These are phyloP conservation scores for Cutaneotrichosporon arboriforme DNA, from an alignment of 1,284 basidiomycete genomes.

Conservation along the genomic window DNA sequence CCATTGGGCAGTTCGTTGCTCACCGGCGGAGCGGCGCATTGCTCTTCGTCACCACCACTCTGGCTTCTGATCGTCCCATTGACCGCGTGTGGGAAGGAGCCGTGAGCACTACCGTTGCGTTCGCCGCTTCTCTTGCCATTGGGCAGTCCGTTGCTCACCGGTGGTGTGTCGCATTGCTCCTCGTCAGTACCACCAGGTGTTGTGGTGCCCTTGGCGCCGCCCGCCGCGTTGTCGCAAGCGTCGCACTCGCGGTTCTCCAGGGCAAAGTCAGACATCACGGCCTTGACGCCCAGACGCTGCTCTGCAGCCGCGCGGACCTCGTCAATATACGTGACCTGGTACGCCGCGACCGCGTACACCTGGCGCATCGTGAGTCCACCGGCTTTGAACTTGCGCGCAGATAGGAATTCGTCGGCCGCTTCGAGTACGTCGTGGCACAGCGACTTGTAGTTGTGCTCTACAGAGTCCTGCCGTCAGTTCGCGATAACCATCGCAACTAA, in stretches of 20 bases:
- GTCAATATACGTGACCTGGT: slow-evolving; percentile 25
- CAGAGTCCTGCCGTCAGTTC: slow-evolving; percentile 7
- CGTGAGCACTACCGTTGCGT: no score
- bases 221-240: no score
- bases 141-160: no score
- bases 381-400: slow-evolving; percentile 5
- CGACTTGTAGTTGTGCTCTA: slow-evolving; percentile 14
- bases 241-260: no score
- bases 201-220: background rate
- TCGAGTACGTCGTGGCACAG: slow-evolving; percentile 8
- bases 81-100: background rate
- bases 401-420: slow-evolving; percentile 6
- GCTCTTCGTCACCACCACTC: no score
- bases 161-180: no score
- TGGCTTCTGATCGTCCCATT: background rate
- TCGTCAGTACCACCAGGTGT: no score
- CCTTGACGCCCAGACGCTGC: slow-evolving; percentile 3
- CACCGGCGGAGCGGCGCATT: no score
- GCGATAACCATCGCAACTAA: background rate
- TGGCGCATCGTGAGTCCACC: slow-evolving; percentile 4
- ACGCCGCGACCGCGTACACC: slow-evolving; percentile 28
- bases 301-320: slow-evolving; percentile 3
- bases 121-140: no score
- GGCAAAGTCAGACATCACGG: no score
- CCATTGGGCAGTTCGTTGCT: no score